phyloP scores from a whole-genome alignment of 768 basidiomycete species.

The Agrocybe pediades region DNA sequence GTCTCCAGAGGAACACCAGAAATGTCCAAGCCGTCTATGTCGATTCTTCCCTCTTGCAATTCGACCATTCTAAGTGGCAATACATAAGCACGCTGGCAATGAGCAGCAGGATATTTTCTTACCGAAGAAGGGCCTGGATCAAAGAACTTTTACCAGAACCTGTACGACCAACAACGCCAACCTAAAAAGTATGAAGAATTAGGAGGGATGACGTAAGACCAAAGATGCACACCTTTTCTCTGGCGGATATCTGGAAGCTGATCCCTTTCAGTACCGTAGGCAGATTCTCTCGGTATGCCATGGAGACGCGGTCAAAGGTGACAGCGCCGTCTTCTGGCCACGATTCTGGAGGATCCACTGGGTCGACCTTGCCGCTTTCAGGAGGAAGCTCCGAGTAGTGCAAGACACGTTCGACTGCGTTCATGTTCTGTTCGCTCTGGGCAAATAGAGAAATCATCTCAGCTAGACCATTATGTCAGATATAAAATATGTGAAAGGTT shows the following conservation, averaged over 20 bases:
- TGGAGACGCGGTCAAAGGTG: conserved; percentile 54
- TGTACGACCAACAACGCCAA: conserved; percentile 51
- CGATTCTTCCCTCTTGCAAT: conserved; percentile 54
- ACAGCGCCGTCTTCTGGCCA: conserved; percentile 59
- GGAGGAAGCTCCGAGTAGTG: conserved; percentile 64
- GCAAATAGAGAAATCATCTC: conserved; percentile 59
- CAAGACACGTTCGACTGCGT: conserved; percentile 70
- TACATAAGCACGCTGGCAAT: neutral
- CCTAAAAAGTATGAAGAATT: conserved; percentile 20
- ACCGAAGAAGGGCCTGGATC: conserved; percentile 60
- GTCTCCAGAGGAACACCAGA: conserved; percentile 51
- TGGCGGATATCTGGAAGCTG: conserved; percentile 53
- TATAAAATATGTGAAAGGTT: neutral
- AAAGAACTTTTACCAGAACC: conserved; percentile 59
- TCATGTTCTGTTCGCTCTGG: conserved; percentile 70
- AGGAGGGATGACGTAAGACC: neutral
- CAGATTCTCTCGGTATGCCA: conserved; percentile 62
- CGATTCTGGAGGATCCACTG: conserved; percentile 41
- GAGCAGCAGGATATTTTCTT: neutral
- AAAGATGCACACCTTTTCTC: conserved; percentile 57
- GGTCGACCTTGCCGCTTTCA: conserved; percentile 48
- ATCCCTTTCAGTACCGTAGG: conserved; percentile 67
- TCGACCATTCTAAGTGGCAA: conserved; percentile 53
- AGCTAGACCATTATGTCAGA: conserved; percentile 31
- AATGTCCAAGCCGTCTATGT: conserved; percentile 57